Base-by-base conservation (phyloP, 1,284 basidiomycete genomes). In the Trichosporon ovoides region DNA sequence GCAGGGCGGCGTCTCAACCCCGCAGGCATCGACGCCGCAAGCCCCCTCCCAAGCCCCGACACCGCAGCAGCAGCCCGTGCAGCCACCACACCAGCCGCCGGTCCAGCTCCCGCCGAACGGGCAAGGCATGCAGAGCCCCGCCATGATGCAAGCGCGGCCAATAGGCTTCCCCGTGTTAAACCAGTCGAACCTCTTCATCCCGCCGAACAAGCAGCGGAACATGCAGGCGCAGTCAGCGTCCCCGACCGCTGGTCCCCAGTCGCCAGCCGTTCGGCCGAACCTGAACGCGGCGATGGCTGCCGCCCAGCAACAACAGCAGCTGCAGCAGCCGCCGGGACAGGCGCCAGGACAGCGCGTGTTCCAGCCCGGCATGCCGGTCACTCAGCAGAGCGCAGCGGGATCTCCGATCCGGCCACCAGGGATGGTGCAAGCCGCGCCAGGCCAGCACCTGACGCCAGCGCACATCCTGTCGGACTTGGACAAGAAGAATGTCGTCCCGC, bases 291-390 rank as follows among this genome's bases (percentile, higher is more conserved):
- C 31, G 18, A 36, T 37, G n/a, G 40, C 58, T 1, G 46, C 52
- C 3, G 46, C 52, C 2, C 36, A 46, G 3, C 54, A 46, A 16
- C 18, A 7, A 20, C 52, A 35, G 55, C 49, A 16, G 51, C 54
- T 13, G 50, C 56, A 28, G 20, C 43, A 46, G 14, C 43, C 24
- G 24, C 24, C 24, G 7, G 22, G 28, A 16, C 64, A 67, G 51
- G 5, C 4, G 9, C 28, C 4, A 9, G 28, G 28, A 31, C 28
- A 31, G 9, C 59, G 66, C 3, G 63, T 73, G 58, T 65, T 76
- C 63, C 63, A 66, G 43, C 63, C 66, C 38, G 72, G 72, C 36
- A 70, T 71, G 13, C 72, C 72, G 0, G 61, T 71, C 10, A n/a
- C n/a, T n/a, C 49, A 57, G 24, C 43, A 54, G 22, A 35, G 43